Evolutionary conservation across 2,329 filamentous ascomycete species (phyloP).

Genomic region (Hypoxylon sp.): DNA sequence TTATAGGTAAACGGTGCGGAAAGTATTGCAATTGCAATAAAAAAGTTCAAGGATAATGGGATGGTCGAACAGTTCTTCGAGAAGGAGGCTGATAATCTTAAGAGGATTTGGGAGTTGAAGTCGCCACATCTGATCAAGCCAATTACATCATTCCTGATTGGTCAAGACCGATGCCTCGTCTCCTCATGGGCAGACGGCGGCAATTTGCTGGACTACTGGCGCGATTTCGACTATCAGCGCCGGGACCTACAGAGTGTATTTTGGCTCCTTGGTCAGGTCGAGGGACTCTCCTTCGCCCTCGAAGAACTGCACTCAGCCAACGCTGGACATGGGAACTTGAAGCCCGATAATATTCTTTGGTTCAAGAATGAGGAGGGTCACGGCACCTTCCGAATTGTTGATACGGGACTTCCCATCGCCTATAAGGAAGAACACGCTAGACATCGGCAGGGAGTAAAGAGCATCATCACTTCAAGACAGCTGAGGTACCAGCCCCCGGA

Average conservation of each 20-base stretch:
- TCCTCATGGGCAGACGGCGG: constrained; percentile 35
- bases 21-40: constrained; percentile 14
- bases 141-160: not conserved
- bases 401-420: constrained; percentile 32
- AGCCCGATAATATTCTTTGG: constrained; percentile 37
- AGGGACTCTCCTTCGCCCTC: constrained; percentile 14
- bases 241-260: not conserved
- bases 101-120: not conserved
- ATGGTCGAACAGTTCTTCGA: not conserved
- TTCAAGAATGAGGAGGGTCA: not conserved
- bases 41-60: not conserved
- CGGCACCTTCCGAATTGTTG: constrained; percentile 24
- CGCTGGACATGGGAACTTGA: constrained; percentile 29
- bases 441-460: not conserved
- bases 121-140: not conserved
- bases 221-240: not conserved
- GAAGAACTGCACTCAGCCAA: constrained; percentile 12
- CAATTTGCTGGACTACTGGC: constrained; percentile 33
- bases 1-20: not conserved
- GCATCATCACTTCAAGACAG: not conserved
- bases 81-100: not conserved
- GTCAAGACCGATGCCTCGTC: constrained; percentile 24
- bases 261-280: constrained; percentile 15
- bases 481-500: not conserved
- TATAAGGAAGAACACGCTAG: not conserved